Conservation (phyloP, 176 grass and related monocot genomes). For the Cenchrus purpureus region DNA sequence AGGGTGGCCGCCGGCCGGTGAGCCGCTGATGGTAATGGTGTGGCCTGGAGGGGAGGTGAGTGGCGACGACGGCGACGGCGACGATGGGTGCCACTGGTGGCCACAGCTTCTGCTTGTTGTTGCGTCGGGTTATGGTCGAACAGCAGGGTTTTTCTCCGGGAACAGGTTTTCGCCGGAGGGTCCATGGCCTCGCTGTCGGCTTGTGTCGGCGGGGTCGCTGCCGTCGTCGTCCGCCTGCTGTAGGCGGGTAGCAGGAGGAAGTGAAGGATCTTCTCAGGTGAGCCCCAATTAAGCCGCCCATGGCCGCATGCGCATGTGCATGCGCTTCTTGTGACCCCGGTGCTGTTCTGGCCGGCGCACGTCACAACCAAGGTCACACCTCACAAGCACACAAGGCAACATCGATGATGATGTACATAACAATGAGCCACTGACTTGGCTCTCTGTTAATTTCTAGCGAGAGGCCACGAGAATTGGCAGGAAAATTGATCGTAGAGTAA, state of each 20-base stretch:
- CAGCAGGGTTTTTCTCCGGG: background rate
- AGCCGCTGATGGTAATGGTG: no score
- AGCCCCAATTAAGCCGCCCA: background rate
- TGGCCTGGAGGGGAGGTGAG: background rate
- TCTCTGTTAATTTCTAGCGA: no score
- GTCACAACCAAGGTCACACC: no score
- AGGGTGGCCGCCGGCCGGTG: background rate
- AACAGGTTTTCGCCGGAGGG: constrained; percentile 38
- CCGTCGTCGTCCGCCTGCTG: no score
- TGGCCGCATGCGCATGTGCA: background rate
- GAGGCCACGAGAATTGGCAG: no score
- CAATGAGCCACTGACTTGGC: no score
- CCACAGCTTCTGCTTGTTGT: background rate
- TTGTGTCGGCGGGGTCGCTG: constrained; percentile 7
- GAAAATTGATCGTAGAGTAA: no score
- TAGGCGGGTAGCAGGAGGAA: no score
- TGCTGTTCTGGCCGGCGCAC: no score
- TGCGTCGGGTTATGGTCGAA: background rate
- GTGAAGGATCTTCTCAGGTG: background rate
- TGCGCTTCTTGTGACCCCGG: no score
- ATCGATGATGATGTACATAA: no score
- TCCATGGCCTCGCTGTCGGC: constrained; percentile 31
- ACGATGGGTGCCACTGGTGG: background rate
- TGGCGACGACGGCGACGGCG: background rate
- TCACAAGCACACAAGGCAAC: no score